A percentile compares a stretch with the other conserved stretches of the same genome.
Evolutionary conservation across 768 basidiomycete genomes (phyloP).

Genomic region (Termitomyces sp.): DNA sequence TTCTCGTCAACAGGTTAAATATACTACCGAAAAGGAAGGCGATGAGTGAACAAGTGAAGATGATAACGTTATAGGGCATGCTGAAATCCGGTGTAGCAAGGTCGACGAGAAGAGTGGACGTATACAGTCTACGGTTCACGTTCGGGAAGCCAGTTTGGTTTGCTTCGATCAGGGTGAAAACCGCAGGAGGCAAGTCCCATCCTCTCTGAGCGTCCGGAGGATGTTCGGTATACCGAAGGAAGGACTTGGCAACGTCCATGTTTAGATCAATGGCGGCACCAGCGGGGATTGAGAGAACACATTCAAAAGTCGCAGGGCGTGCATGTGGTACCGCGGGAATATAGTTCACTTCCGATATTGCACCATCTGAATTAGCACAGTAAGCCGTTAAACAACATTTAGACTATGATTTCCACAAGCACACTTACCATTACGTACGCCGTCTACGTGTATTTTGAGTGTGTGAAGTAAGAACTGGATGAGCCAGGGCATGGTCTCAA

Average conservation of each 20-base stretch:
- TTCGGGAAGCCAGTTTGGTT: constrained; percentile 12
- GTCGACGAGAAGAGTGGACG: constrained; percentile 76
- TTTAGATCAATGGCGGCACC: constrained; percentile 55
- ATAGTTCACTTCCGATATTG: constrained; percentile 64
- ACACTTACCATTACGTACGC: constrained; percentile 37
- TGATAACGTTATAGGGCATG: constrained; percentile 99
- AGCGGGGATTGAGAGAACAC: constrained; percentile 64
- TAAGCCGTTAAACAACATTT: not conserved
- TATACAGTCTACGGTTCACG: constrained; percentile 54
- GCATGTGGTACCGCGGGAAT: constrained; percentile 58
- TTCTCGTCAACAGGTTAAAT: constrained; percentile 81
- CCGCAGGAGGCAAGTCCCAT: constrained; percentile 86
- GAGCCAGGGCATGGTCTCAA: constrained; percentile 94
- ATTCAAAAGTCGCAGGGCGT: constrained; percentile 77
- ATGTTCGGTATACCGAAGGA: constrained; percentile 92
- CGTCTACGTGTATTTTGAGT: constrained; percentile 45
- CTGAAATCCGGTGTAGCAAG: constrained; percentile 99
- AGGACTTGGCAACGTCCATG: constrained; percentile 76
- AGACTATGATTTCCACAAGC: not conserved
- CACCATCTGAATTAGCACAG: constrained; percentile 40
- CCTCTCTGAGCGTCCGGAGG: constrained; percentile 94
- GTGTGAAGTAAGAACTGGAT: constrained; percentile 87
- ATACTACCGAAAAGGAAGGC: constrained; percentile 91
- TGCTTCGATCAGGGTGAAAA: constrained; percentile 45
- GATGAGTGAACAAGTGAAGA: constrained; percentile 86